Base-by-base conservation (phyloP, 495 filamentous ascomycete genomes). In the Penicillium paradoxum region DNA sequence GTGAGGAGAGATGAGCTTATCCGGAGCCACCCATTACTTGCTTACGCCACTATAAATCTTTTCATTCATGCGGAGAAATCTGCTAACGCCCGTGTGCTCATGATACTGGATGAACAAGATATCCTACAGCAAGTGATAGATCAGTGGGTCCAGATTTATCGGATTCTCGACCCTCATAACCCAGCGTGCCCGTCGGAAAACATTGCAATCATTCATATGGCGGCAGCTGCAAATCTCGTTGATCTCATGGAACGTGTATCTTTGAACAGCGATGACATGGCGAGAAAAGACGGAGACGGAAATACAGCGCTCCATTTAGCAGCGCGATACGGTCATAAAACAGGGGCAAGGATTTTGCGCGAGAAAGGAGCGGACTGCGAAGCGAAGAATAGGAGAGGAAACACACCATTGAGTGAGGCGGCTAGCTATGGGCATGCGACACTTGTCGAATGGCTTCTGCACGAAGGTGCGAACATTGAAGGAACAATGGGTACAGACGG, bases 31-130 rank as follows among this genome's bases (percentile, higher is more conserved):
- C 49, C 55, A 15, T 57, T 57, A 0, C 14, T 57, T 29, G 1
- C 4, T 21, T 53, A 57, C 24, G 33, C 53, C 10, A 51, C 53
- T 24, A 36, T 21, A 25, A 56, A 56, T 22, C 46, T 56, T 22
- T 46, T 56, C 27, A 27, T 56, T 41, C 53, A 56, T 46, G 53
- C 41, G 32, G 34, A 56, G 46, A 56, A 51, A 7, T 32, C 53
- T 17, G 46, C 53, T 15, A 1, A 22, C 17, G 46, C 25, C 44
- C 53, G 53, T 15, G 8, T 2, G 8, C 4, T 0, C 5, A 17
- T 40, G 10, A 11, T 55, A 2, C 46, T 6, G 9, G 46, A 55
- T 22, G 46, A 55, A 34, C 25, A 22, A 6, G 33, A 51, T 21
- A 19, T 51, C 10, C 40, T 55, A 17, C 32, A 55, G n/a, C 4